These are phyloP conservation scores for Drechslerella dactyloides DNA, from an alignment of 2,329 filamentous ascomycete genomes.

Conservation along the genomic window DNA sequence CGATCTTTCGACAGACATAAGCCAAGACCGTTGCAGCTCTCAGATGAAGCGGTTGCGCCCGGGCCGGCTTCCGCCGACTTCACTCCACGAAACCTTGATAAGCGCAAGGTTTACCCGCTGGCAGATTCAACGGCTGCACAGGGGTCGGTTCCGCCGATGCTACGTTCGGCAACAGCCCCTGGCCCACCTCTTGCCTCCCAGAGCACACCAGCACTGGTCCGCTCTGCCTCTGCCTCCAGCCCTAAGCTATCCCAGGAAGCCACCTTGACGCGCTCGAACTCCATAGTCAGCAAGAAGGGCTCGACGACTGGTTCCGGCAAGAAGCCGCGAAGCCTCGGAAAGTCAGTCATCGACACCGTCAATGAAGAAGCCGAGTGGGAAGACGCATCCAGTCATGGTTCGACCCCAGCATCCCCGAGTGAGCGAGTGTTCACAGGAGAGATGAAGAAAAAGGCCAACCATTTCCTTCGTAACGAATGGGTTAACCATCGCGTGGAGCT, in stretches of 20 bases:
- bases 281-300: conserved; percentile 23
- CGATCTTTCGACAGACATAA: conserved; percentile 44
- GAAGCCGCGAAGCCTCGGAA: conserved; percentile 47
- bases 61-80: conserved; percentile 45
- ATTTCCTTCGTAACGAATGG: conserved; percentile 92
- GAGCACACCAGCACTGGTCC: conserved; percentile 38
- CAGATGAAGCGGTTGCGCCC: conserved; percentile 35
- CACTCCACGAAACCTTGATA: conserved; percentile 39
- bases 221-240: conserved; percentile 32
- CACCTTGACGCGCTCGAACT: conserved; percentile 30
- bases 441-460: conserved; percentile 93
- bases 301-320: conserved; percentile 21
- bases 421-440: conserved; percentile 77
- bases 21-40: conserved; percentile 41
- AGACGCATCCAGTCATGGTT: conserved; percentile 52
- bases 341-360: conserved; percentile 52
- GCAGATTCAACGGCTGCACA: conserved; percentile 9
- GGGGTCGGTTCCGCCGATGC: conserved; percentile 14
- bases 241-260: conserved; percentile 26
- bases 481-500: conserved; percentile 89
- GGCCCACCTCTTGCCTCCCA: conserved; percentile 40
- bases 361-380: conserved; percentile 55
- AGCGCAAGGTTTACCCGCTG: conserved; percentile 27
- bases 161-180: conserved; percentile 34
- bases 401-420: conserved; percentile 51